phyloP scores from a whole-genome alignment of 352 stramenopile species.

The Pythium coloratum region DNA sequence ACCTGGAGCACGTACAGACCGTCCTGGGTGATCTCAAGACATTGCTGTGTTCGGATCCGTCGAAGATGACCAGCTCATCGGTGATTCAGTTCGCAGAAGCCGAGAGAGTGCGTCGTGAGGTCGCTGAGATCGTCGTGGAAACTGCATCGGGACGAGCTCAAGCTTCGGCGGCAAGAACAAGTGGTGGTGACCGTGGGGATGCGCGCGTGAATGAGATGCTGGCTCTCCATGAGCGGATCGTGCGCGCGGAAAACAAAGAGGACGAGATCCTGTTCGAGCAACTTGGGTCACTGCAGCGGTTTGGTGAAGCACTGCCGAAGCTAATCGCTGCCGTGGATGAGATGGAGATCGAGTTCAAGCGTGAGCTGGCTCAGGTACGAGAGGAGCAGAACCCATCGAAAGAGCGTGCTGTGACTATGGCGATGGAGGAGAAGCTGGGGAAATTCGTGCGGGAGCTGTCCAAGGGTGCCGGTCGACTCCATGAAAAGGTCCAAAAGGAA shows the following conservation, averaged over 20 bases:
- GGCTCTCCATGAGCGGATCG: constrained; percentile 38
- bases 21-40: constrained; percentile 42
- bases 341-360: constrained; percentile 44
- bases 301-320: constrained; percentile 44
- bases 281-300: constrained; percentile 38
- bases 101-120: constrained; percentile 56
- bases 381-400: constrained; percentile 68
- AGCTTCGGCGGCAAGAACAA: constrained; percentile 16
- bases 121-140: constrained; percentile 50
- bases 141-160: constrained; percentile 27
- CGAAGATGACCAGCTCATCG: constrained; percentile 49
- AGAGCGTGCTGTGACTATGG: constrained; percentile 34
- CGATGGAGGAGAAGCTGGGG: constrained; percentile 35
- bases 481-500: constrained; percentile 13
- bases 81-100: constrained; percentile 45
- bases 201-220: constrained; percentile 26
- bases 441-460: constrained; percentile 14
- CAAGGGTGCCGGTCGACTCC: constrained; percentile 10
- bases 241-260: constrained; percentile 54
- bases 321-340: constrained; percentile 38
- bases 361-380: constrained; percentile 36
- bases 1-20: constrained; percentile 32
- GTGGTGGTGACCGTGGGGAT: constrained; percentile 11
- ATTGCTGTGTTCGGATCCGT: constrained; percentile 42
- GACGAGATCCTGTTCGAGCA: constrained; percentile 39